Evolutionary conservation across 2,329 filamentous ascomycete species (phyloP).

Genomic region (Periconia sp.): DNA sequence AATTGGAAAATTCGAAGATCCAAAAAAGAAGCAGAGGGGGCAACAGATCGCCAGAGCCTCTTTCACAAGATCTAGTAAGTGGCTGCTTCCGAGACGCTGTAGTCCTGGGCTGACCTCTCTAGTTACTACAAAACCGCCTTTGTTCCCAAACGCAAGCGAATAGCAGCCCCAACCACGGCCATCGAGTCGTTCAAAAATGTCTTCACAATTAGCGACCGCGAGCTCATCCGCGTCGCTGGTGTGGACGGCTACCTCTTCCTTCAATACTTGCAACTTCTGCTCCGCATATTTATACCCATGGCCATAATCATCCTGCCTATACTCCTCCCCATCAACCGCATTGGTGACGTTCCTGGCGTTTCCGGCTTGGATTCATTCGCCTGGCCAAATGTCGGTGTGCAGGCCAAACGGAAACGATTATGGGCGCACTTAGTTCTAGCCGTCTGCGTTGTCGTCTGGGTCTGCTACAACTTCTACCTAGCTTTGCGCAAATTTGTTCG

Average conservation of each 20-base stretch:
- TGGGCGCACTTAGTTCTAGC: constrained; percentile 87
- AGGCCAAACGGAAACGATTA: constrained; percentile 70
- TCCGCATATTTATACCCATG: constrained; percentile 91
- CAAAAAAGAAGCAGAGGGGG: constrained; percentile 23
- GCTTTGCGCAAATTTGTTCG: constrained; percentile 90
- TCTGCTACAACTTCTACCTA: constrained; percentile 84
- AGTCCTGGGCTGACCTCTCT: neutral
- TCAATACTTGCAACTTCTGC: constrained; percentile 82
- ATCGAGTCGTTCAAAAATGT: constrained; percentile 50
- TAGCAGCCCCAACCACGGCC: constrained; percentile 40
- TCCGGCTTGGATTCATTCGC: constrained; percentile 74
- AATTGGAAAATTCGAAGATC: constrained; percentile 43
- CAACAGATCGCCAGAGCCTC: constrained; percentile 38
- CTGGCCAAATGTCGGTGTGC: constrained; percentile 79
- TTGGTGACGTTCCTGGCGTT: constrained; percentile 65
- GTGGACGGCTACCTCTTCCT: constrained; percentile 98
- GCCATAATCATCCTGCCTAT: constrained; percentile 80
- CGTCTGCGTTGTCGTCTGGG: constrained; percentile 77
- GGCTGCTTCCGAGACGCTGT: neutral
- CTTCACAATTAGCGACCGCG: constrained; percentile 75
- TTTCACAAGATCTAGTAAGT: constrained; percentile 48
- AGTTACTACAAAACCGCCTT: constrained; percentile 48
- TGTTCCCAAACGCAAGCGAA: constrained; percentile 42
- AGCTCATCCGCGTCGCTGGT: constrained; percentile 93
- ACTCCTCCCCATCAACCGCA: constrained; percentile 81